Evolutionary conservation across 768 basidiomycete species (phyloP), one percentile per base, ranked within the genome.

Genomic region (Kwoniella sp.): DNA sequence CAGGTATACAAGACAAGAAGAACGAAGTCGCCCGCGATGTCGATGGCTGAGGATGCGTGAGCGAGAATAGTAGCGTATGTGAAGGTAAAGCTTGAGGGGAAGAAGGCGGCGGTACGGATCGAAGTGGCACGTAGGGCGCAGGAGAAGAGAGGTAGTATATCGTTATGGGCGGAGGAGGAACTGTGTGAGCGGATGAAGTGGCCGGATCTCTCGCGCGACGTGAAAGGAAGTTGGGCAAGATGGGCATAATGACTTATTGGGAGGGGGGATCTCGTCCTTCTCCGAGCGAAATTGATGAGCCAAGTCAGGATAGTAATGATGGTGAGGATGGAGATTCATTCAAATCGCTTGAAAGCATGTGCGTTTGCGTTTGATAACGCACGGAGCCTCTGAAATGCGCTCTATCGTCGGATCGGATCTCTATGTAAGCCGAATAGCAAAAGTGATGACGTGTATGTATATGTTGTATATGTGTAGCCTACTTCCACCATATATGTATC

Each of bases 1-100:
- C 74, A 30, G 74, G 74, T 20, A 76, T 37, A 52, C 68, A 70
- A 5, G 47, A 15, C 13, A 76, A 59, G 68, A 76, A 76, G 70
- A 76, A 76, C 4, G 62, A 8, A 2, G 70, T 71, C 4, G 53
- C 51, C 8, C 28, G 12, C 1, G 63, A 69, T 15, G 34, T 28
- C 13, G 23, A 30, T 4, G 63, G 63, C 17, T 26, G 59, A 17
- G 68, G 72, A 45, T 67, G 74, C 20, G 63, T 65, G 20, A 69
- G 63, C 4, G 63, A 59, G 56, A 65, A 65, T 17, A 69, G 55
- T 5, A 69, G 55, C 5, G 52, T 62, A 15, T 26, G n/a, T 3
- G 57, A 22, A 28, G 67, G 63, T 3, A 69, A 25, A 3, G 53
- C 31, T 38, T 29, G 58, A 8, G 50, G 69, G 20, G 45, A 38